These are phyloP conservation scores for Manihot esculenta DNA, from an alignment of 441 rosid genomes.

Conservation along the genomic window DNA sequence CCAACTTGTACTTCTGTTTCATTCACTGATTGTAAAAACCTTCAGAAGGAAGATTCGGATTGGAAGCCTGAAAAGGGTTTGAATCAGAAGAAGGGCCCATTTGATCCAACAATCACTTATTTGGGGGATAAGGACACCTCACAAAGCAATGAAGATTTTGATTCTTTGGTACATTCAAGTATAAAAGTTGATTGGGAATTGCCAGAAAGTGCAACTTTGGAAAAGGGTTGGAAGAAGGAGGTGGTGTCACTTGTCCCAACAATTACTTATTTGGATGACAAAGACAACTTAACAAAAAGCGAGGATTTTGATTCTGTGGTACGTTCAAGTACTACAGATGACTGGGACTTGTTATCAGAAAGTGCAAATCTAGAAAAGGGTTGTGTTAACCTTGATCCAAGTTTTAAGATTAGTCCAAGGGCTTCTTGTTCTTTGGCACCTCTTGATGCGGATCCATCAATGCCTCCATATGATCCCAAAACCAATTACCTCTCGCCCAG, in stretches of 20 bases:
- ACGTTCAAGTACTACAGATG: conserved; percentile 10
- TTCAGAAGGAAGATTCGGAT: conserved; percentile 23
- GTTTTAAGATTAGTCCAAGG: conserved; percentile 43
- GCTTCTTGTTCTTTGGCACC: conserved; percentile 43
- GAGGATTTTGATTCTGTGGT: conserved; percentile 21
- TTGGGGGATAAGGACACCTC: conserved; percentile 14
- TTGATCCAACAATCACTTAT: conserved; percentile 41
- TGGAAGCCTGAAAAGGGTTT: conserved; percentile 25
- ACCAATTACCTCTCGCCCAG: conserved; percentile 78
- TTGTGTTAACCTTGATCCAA: conserved; percentile 43
- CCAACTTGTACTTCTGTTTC: conserved; percentile 43
- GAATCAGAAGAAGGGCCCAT: conserved; percentile 39
- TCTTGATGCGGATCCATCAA: conserved; percentile 59
- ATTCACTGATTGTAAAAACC: conserved; percentile 32
- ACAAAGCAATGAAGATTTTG: conserved; percentile 13
- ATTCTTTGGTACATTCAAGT: no score
- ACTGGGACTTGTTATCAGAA: conserved; percentile 15
- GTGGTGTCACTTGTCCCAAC: conserved; percentile 42
- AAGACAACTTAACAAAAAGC: conserved; percentile 23
- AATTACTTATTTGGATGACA: conserved; percentile 32
- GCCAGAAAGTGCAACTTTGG: not conserved
- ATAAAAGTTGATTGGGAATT: no score
- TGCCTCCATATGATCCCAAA: conserved; percentile 76
- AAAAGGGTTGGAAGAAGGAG: conserved; percentile 27
- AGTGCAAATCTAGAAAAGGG: conserved; percentile 29